A percentile compares a stretch with the other conserved stretches of the same genome.
phyloP scores from a whole-genome alignment of 805 yeast species.

The Yarrowia alimentaria region DNA sequence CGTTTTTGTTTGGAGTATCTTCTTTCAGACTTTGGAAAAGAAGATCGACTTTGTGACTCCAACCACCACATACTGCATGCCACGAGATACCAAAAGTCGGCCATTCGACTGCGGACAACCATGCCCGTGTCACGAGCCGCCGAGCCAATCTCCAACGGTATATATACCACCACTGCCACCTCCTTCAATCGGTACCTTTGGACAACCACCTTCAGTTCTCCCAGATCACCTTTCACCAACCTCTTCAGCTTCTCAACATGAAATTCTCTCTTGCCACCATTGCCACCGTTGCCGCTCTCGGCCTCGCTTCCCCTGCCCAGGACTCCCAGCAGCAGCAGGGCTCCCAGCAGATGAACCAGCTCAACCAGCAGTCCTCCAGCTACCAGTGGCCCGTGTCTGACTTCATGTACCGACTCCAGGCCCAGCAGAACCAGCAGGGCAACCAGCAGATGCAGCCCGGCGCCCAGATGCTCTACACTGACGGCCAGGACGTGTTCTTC shows the following conservation, averaged over 20 bases:
- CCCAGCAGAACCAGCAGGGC: neutral
- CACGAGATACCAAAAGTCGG: too few species aligned
- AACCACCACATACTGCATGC: too few species aligned
- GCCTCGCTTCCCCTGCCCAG: conserved; percentile 21
- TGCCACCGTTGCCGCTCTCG: conserved; percentile 12
- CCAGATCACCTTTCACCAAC: neutral
- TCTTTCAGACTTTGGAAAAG: too few species aligned
- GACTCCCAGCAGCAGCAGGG: neutral
- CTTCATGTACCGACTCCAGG: conserved; percentile 18
- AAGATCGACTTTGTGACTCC: too few species aligned
- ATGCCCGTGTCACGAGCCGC: too few species aligned
- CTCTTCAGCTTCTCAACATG: conserved; percentile 16
- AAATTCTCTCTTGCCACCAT: conserved; percentile 12
- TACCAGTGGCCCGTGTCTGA: conserved; percentile 15
- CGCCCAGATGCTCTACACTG: conserved; percentile 7
- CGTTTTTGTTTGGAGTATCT: too few species aligned
- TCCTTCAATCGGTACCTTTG: neutral
- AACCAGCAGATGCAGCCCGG: too few species aligned
- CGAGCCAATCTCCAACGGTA: too few species aligned
- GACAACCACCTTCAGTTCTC: conserved; percentile 16
- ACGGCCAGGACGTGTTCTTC: conserved; percentile 2
- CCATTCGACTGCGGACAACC: too few species aligned
- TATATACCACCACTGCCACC: neutral
- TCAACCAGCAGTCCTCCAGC: conserved; percentile 7
- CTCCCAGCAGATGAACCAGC: neutral